These are phyloP conservation scores for Sporothrix luriei DNA, from an alignment of 2,329 filamentous ascomycete genomes.

Conservation along the genomic window DNA sequence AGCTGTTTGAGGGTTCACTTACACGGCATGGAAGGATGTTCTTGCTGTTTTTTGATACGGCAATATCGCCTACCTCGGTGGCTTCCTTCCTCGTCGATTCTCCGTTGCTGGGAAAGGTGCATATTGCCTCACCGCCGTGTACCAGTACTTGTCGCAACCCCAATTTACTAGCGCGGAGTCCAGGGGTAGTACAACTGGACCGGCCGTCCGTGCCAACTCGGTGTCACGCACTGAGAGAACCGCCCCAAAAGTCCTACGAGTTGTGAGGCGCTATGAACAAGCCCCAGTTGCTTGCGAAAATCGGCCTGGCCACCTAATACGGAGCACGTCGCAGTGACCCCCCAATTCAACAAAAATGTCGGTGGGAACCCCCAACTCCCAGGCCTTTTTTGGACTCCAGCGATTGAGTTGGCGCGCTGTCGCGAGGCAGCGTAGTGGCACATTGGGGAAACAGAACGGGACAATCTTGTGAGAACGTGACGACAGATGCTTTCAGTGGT, in stretches of 20 bases:
- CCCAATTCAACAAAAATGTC: constrained; percentile 33
- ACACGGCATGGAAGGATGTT: background rate
- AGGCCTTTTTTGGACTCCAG: background rate
- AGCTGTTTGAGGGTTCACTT: constrained; percentile 17
- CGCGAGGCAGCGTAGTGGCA: background rate
- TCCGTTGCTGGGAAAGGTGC: constrained; percentile 11
- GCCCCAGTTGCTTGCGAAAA: constrained; percentile 16
- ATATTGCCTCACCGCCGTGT: constrained; percentile 20
- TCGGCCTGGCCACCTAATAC: background rate
- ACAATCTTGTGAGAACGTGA: background rate
- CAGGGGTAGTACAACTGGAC: constrained; percentile 24
- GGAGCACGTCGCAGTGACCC: background rate
- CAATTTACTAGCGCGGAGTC: constrained; percentile 16
- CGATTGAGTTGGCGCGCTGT: constrained; percentile 7
- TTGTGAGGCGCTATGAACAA: constrained; percentile 9
- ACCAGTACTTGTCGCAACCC: constrained; percentile 25
- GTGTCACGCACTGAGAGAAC: background rate
- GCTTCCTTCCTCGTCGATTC: background rate
- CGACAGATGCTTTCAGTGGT: background rate
- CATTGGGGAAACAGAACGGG: background rate
- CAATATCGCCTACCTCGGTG: too few relatives aligned
- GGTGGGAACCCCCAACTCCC: constrained; percentile 31
- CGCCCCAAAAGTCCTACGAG: constrained; percentile 13
- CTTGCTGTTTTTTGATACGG: background rate
- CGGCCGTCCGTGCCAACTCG: constrained; percentile 21